Evolutionary conservation across 345 rosid species (phyloP), one percentile per base, ranked within the genome.

Genomic region (Diplotaxis tenuifolia): DNA sequence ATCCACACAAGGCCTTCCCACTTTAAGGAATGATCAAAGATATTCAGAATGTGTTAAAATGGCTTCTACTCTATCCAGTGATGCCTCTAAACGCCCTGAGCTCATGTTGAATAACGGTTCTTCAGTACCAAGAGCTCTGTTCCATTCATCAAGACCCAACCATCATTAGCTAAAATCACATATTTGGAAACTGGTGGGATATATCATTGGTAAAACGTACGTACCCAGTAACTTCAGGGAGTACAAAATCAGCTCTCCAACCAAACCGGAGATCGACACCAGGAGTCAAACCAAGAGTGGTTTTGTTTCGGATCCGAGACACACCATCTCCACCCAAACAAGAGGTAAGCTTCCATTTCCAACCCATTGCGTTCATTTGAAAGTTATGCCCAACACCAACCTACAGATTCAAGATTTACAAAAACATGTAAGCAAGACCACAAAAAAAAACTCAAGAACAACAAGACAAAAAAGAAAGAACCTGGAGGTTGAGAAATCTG

Each of bases 291-390:
- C 95, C 95, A 60, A 91, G 75, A 2, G 90, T 79, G 45, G 98
- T 88, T 84, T 94, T 91, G 79, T 91, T 91, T 71, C 75, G 87
- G 23, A 94, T 84, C 29, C 90, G 83, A 31, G 98, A 91, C 18
- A 94, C 55, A 52, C 96, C 91, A 71, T 91, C 96, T 31, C 96
- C 96, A 57, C 98, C 98, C 27, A 88, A 82, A 78, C 95, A 87
- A 36, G 98, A 82, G 2, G 85, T 87, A 68, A 94, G 95, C 68
- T 89, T 94, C 95, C 97, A 94, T 78, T 91, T 87, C 97, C 96
- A 91, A 50, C 89, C 88, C 62, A 81, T 88, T 59, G 96, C 91
- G 72, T 86, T 83, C 84, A 82, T 72, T 80, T 82, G 83, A 79
- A 94, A 91, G 75, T 88, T 89, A 75, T 94, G 95, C 61, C 91